phyloP scores from a whole-genome alignment of 1,139 yeast species.

The Candida anutae region DNA sequence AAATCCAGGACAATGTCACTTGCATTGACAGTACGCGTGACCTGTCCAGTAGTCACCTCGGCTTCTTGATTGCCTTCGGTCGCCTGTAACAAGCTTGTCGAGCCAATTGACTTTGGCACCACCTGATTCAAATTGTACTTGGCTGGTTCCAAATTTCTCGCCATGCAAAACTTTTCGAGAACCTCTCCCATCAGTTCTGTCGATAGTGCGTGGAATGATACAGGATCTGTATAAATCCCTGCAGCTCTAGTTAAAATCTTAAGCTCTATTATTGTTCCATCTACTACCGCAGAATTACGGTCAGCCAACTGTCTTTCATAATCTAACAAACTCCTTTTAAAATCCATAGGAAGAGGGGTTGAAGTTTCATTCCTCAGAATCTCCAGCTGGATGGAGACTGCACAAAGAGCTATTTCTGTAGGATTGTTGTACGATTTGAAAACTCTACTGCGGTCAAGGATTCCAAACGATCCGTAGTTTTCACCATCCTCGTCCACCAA shows the following conservation, averaged over 20 bases:
- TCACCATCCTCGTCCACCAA: slow-evolving; percentile 77
- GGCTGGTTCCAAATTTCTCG: slow-evolving; percentile 19
- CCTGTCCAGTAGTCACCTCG: neutral
- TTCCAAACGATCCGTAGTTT: slow-evolving; percentile 68
- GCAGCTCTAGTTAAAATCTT: slow-evolving; percentile 1
- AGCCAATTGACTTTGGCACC: slow-evolving; percentile 1
- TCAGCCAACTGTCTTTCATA: slow-evolving; percentile 1
- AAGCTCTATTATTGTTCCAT: neutral
- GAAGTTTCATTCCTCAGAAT: slow-evolving; percentile 19
- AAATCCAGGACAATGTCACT: slow-evolving; percentile 1
- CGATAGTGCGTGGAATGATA: slow-evolving; percentile 4
- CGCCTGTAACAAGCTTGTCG: neutral
- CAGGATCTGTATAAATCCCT: slow-evolving; percentile 1
- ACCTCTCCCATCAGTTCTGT: slow-evolving; percentile 23
- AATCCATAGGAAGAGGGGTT: slow-evolving; percentile 50
- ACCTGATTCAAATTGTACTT: slow-evolving; percentile 15
- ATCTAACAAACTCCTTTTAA: slow-evolving; percentile 18
- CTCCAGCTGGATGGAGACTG: slow-evolving; percentile 30
- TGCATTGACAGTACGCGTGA: slow-evolving; percentile 1
- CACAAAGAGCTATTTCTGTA: slow-evolving; percentile 57
- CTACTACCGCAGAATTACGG: neutral
- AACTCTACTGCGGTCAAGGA: slow-evolving; percentile 47
- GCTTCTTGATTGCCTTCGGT: neutral
- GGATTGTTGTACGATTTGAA: slow-evolving; percentile 54
- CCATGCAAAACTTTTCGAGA: slow-evolving; percentile 24